Conservation (phyloP, 345 rosid species). For the Brassica cretica region DNA sequence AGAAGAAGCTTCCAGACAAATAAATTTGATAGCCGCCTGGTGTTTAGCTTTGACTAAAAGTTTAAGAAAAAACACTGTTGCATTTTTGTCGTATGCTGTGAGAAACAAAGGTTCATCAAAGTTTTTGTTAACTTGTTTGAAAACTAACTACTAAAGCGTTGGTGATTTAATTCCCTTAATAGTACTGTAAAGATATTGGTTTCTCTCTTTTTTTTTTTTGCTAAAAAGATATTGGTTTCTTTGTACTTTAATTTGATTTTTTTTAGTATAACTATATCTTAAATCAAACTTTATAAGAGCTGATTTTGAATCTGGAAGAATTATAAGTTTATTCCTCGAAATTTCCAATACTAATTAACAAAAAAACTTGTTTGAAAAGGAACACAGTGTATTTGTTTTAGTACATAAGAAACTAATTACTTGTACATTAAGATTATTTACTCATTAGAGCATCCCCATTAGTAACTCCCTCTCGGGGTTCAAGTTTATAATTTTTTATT, state of each 20-base stretch:
- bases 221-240: not conserved
- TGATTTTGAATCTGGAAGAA: not conserved
- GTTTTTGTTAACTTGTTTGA: conserved; percentile 1
- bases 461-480: too few relatives aligned
- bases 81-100: not conserved
- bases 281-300: not conserved
- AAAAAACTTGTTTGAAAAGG: not conserved
- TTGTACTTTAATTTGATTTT: not conserved
- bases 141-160: not conserved
- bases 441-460: not conserved
- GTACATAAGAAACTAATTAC: not conserved
- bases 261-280: not conserved
- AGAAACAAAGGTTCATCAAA: not conserved
- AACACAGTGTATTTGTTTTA: not conserved
- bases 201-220: not conserved
- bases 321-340: not conserved
- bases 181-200: not conserved
- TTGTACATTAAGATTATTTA: not conserved
- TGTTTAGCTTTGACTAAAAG: not conserved
- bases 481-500: too few relatives aligned
- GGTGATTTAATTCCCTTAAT: not conserved
- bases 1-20: not conserved
- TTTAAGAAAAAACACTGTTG: not conserved
- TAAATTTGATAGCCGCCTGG: not conserved
- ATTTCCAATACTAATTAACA: not conserved